A percentile compares a stretch with the other conserved stretches of the same genome.
Conservation (phyloP, 805 yeast genomes). For the Saturnispora dispora region DNA sequence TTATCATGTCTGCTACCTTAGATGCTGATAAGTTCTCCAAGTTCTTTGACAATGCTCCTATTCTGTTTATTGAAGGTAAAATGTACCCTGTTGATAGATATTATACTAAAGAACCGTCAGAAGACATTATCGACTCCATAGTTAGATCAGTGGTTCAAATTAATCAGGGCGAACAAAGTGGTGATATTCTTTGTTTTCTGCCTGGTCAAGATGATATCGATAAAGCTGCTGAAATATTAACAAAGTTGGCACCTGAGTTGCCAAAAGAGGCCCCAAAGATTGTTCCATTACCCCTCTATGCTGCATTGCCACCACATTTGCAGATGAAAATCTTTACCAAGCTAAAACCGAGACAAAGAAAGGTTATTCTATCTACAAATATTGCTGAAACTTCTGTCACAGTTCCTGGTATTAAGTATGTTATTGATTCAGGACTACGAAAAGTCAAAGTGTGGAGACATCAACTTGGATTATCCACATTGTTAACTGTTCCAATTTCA, state of each 20-base stretch:
- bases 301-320: conserved; percentile 79
- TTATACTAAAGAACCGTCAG: conserved; percentile 55
- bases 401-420: conserved; percentile 88
- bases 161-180: conserved; percentile 69
- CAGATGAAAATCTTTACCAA: conserved; percentile 75
- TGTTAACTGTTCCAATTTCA: conserved; percentile 85
- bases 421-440: conserved; percentile 84
- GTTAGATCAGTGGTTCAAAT: conserved; percentile 69
- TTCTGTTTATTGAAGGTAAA: conserved; percentile 81
- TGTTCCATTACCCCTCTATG: conserved; percentile 80
- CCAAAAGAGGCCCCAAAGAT: conserved; percentile 70
- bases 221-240: conserved; percentile 57
- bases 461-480: conserved; percentile 83
- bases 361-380: conserved; percentile 86
- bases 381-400: conserved; percentile 98
- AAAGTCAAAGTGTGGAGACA: conserved; percentile 95
- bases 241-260: conserved; percentile 50
- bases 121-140: conserved; percentile 76
- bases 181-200: conserved; percentile 86
- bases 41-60: conserved; percentile 76
- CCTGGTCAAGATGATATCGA: conserved; percentile 99
- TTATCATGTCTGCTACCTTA: conserved; percentile 94
- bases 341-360: conserved; percentile 58
- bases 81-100: conserved; percentile 73
- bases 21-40: conserved; percentile 93